These are phyloP conservation scores for Thozetella sp. DNA, from an alignment of 495 filamentous ascomycete species.

Conservation along the genomic window DNA sequence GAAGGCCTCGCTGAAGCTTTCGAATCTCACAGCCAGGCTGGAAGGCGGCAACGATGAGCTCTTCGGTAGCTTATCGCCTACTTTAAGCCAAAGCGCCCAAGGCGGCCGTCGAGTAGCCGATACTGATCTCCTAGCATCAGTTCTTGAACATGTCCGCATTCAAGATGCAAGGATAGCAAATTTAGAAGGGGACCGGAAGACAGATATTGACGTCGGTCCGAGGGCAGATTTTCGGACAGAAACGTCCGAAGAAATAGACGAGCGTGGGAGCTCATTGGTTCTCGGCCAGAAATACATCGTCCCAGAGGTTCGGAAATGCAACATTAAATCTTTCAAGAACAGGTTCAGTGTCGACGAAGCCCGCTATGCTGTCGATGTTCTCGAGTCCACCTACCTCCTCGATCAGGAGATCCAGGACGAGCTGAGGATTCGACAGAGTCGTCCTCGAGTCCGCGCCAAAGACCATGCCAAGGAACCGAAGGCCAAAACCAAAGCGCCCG, in stretches of 20 bases:
- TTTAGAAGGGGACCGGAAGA: neutral
- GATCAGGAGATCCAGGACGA: conserved; percentile 10
- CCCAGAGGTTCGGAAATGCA: no score
- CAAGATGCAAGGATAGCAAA: neutral
- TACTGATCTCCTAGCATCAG: neutral
- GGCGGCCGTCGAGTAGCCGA: neutral
- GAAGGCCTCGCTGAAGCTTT: no score
- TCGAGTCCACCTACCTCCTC: no score
- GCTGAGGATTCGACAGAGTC: conserved; percentile 4
- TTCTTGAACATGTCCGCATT: neutral
- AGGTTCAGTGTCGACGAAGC: no score
- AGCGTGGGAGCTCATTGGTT: no score
- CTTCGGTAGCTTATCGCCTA: neutral
- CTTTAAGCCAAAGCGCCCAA: neutral
- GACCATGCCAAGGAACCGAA: neutral
- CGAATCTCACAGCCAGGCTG: no score
- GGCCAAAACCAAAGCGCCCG: neutral
- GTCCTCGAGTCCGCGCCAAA: neutral
- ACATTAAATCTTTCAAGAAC: no score
- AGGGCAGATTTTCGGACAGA: neutral
- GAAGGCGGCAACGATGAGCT: neutral
- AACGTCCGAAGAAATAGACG: neutral
- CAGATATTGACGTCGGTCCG: neutral
- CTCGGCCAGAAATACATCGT: no score
- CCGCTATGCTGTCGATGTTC: no score